These are phyloP conservation scores for Corylus americana DNA, from an alignment of 306 rosid species.

Conservation along the genomic window DNA sequence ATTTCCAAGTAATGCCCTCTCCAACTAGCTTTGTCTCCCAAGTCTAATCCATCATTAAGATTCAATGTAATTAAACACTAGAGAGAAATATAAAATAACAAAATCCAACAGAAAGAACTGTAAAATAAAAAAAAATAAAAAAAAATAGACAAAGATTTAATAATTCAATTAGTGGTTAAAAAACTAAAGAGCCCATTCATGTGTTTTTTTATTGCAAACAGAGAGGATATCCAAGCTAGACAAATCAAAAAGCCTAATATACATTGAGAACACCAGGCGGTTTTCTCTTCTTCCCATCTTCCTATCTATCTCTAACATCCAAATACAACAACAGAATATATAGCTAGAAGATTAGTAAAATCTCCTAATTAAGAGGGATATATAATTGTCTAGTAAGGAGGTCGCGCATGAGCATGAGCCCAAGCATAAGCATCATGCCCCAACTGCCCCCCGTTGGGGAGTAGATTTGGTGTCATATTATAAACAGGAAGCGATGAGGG, in stretches of 20 bases:
- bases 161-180: slow-evolving; percentile 27
- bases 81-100: slow-evolving; percentile 18
- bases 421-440: slow-evolving; percentile 80
- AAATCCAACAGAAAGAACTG: slow-evolving; percentile 30
- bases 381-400: slow-evolving; percentile 41
- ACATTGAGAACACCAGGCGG: slow-evolving; percentile 26
- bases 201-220: slow-evolving; percentile 45
- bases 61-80: slow-evolving; percentile 14
- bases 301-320: slow-evolving; percentile 26
- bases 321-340: slow-evolving; percentile 16
- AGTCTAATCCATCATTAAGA: slow-evolving; percentile 41
- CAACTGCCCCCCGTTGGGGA: slow-evolving; percentile 61
- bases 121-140: not conserved
- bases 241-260: slow-evolving; percentile 34
- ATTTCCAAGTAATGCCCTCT: slow-evolving; percentile 3
- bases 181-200: slow-evolving; percentile 31
- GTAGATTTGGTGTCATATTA: slow-evolving; percentile 60
- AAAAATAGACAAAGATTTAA: slow-evolving; percentile 15
- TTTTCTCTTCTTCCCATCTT: slow-evolving; percentile 24
- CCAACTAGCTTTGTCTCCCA: slow-evolving; percentile 22
- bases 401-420: slow-evolving; percentile 72
- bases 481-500: slow-evolving; percentile 65
- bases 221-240: slow-evolving; percentile 27
- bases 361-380: not conserved
- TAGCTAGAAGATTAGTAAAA: slow-evolving; percentile 8